These are phyloP conservation scores for Wallacemonas sp. DNA, from an alignment of 208 protist genomes.

Conservation along the genomic window DNA sequence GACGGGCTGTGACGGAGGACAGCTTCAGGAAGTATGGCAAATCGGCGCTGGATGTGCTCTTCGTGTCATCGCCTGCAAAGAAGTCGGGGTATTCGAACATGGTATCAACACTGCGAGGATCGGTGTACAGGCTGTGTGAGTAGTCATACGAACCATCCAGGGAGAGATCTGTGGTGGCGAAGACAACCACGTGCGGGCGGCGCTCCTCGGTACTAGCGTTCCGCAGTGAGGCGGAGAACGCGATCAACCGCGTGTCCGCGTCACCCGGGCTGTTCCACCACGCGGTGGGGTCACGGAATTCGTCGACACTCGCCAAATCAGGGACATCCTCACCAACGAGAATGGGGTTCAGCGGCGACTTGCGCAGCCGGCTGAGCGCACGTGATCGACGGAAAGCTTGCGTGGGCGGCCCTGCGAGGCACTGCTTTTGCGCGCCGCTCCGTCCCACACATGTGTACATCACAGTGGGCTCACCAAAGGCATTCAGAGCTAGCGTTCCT, in stretches of 20 bases:
- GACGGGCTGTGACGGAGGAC: constrained; percentile 12
- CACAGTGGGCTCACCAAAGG: constrained; percentile 1
- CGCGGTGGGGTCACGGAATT: constrained; percentile 20
- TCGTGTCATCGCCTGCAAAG: constrained; percentile 7
- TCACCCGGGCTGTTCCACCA: constrained; percentile 10
- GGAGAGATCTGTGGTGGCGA: constrained; percentile 11
- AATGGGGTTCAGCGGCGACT: constrained; percentile 36
- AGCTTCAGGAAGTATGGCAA: constrained; percentile 17
- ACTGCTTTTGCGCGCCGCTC: constrained; percentile 34
- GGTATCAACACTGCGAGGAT: neutral
- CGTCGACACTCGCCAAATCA: neutral
- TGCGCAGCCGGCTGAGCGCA: constrained; percentile 25
- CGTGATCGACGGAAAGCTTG: constrained; percentile 22
- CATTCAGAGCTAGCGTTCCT: constrained; percentile 18
- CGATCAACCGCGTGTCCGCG: constrained; percentile 9
- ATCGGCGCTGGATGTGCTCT: neutral
- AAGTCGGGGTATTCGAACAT: constrained; percentile 30
- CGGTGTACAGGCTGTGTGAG: constrained; percentile 11
- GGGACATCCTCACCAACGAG: constrained; percentile 9
- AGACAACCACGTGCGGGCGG: constrained; percentile 15
- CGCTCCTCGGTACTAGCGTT: no score
- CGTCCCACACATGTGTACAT: constrained; percentile 22
- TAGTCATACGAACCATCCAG: constrained; percentile 7
- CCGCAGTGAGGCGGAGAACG: constrained; percentile 1
- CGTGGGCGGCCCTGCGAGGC: constrained; percentile 26